These are phyloP conservation scores for Phytophthora agathidicida DNA, from an alignment of 352 stramenopile genomes.

Conservation along the genomic window DNA sequence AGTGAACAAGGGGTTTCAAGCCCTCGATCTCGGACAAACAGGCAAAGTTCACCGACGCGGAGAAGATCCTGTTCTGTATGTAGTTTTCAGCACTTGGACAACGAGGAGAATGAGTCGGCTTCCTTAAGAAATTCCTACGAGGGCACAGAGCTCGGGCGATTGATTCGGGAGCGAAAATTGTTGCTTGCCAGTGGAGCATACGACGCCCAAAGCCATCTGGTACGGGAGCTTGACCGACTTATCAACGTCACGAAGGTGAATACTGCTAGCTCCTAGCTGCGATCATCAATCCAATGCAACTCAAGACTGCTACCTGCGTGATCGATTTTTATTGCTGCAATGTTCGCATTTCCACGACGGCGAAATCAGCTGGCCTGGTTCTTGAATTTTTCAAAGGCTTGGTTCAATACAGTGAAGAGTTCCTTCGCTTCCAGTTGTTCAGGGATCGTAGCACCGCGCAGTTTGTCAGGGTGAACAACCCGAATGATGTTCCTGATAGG, in stretches of 20 bases:
- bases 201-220: constrained; percentile 63
- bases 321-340: neutral
- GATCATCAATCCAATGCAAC: neutral
- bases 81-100: too few relatives aligned
- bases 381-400: constrained; percentile 90
- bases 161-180: constrained; percentile 59
- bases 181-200: constrained; percentile 70
- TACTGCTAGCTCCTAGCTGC: constrained; percentile 13
- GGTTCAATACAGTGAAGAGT: constrained; percentile 88
- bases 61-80: too few relatives aligned
- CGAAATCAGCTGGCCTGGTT: constrained; percentile 32
- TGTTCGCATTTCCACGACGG: neutral
- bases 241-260: constrained; percentile 44
- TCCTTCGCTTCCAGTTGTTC: constrained; percentile 87
- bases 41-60: neutral
- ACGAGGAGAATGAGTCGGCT: neutral
- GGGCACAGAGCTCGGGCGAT: constrained; percentile 45
- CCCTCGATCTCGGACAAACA: neutral
- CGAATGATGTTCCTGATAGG: constrained; percentile 82
- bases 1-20: constrained; percentile 1
- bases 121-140: neutral
- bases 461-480: constrained; percentile 87
- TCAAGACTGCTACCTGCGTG: neutral
- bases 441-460: constrained; percentile 74
- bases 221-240: constrained; percentile 68